These are phyloP conservation scores for Tolypocladium ophioglossoides DNA, from an alignment of 2,329 filamentous ascomycete species.

Conservation along the genomic window DNA sequence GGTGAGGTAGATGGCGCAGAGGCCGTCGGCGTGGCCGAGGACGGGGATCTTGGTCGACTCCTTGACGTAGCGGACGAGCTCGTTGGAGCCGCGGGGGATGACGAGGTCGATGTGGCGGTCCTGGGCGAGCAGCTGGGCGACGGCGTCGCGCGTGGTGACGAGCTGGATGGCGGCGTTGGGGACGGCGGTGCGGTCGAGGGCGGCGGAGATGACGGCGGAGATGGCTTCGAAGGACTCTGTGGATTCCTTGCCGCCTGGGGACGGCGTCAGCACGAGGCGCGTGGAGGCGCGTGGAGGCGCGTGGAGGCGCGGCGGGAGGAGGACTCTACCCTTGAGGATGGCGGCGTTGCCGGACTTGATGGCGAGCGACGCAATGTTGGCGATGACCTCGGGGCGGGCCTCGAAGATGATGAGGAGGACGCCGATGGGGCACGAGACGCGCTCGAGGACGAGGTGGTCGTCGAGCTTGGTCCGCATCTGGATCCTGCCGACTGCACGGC, in stretches of 20 bases:
- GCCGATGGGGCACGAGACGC: conserved; percentile 88
- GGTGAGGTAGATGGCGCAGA: conserved; percentile 82
- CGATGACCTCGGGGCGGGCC: conserved; percentile 93
- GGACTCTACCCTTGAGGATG: conserved; percentile 67
- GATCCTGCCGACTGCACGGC: conserved; percentile 60
- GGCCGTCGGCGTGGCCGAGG: conserved; percentile 87
- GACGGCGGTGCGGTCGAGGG: conserved; percentile 61
- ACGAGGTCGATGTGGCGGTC: conserved; percentile 89
- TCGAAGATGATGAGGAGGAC: conserved; percentile 99
- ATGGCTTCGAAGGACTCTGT: conserved; percentile 92
- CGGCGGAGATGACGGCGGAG: conserved; percentile 69
- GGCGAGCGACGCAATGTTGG: conserved; percentile 90
- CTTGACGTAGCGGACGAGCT: conserved; percentile 85
- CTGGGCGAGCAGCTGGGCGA: conserved; percentile 75
- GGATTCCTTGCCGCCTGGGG: conserved; percentile 83
- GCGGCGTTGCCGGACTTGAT: conserved; percentile 97
- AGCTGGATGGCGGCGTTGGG: conserved; percentile 85
- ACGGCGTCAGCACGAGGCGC: not conserved
- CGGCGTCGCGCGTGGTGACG: conserved; percentile 83
- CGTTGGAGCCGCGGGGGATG: conserved; percentile 84
- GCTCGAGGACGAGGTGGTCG: conserved; percentile 73
- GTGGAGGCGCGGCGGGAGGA: not conserved
- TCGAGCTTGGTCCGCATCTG: conserved; percentile 79
- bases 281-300: no score
- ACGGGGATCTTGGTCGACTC: conserved; percentile 87